Evolutionary conservation across 768 basidiomycete species (phyloP).

Genomic region (Psilocybe cubensis): DNA sequence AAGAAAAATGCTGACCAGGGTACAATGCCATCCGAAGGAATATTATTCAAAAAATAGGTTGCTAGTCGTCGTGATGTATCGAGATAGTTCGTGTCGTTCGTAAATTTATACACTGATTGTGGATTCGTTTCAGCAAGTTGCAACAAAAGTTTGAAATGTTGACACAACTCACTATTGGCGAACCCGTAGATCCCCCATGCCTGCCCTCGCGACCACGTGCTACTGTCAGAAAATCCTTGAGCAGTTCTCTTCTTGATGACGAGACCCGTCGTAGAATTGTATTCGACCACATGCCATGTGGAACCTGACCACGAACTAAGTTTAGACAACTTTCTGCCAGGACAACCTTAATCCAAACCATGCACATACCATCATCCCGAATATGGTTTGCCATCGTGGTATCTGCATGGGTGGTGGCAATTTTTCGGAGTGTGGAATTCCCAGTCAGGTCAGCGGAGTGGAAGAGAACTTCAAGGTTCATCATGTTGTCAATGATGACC

Average conservation of each 20-base stretch:
- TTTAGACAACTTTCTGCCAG: neutral
- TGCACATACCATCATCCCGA: constrained; percentile 57
- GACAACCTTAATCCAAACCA: neutral
- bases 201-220: constrained; percentile 78
- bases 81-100: constrained; percentile 53
- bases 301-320: constrained; percentile 35
- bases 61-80: constrained; percentile 63
- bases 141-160: neutral
- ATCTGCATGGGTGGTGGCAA: constrained; percentile 67
- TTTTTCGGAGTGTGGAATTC: constrained; percentile 59
- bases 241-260: constrained; percentile 60
- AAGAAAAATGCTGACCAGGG: constrained; percentile 53
- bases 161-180: constrained; percentile 65
- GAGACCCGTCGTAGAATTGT: constrained; percentile 64
- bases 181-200: constrained; percentile 75
- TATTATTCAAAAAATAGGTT: constrained; percentile 58
- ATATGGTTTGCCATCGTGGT: constrained; percentile 72
- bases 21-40: constrained; percentile 65
- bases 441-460: constrained; percentile 59
- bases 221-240: constrained; percentile 66
- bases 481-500: constrained; percentile 84
- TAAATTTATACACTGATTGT: constrained; percentile 59
- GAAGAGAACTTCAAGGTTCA: constrained; percentile 75
- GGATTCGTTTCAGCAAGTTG: neutral
- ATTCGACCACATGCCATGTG: constrained; percentile 68